These are phyloP conservation scores for Kalaharituber pfeilii DNA, from an alignment of 2,329 filamentous ascomycete genomes.

Conservation along the genomic window DNA sequence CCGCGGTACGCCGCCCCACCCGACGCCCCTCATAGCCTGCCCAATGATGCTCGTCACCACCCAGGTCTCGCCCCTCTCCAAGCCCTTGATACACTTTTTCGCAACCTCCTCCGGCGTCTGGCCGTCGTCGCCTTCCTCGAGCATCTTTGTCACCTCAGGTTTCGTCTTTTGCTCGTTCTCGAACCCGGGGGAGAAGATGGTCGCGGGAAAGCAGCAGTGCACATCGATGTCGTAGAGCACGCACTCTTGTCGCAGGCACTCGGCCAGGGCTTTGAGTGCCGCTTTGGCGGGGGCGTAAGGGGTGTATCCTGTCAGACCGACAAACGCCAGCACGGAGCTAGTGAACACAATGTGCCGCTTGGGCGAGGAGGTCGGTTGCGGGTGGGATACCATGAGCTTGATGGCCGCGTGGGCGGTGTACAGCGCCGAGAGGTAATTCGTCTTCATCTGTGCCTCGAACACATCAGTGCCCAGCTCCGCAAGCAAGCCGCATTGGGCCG, in stretches of 20 bases:
- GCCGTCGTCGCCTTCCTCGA: constrained; percentile 27
- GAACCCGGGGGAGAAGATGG: constrained; percentile 59
- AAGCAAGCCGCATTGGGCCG: constrained; percentile 23
- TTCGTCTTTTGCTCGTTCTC: constrained; percentile 32
- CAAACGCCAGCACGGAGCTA: constrained; percentile 56
- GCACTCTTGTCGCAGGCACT: constrained; percentile 68
- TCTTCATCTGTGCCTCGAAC: constrained; percentile 28
- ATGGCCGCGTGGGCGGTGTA: constrained; percentile 28
- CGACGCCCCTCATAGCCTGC: constrained; percentile 48
- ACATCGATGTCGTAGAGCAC: constrained; percentile 64
- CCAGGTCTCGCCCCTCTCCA: constrained; percentile 67
- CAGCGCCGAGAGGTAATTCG: constrained; percentile 29
- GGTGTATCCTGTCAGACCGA: constrained; percentile 62
- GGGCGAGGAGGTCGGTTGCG: constrained; percentile 31
- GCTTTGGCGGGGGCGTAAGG: constrained; percentile 74
- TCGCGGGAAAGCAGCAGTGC: constrained; percentile 68
- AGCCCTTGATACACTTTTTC: constrained; percentile 44
- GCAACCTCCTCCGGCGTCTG: constrained; percentile 60
- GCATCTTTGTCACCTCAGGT: constrained; percentile 27
- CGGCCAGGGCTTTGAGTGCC: constrained; percentile 65
- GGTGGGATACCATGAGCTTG: constrained; percentile 26
- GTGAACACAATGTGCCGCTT: constrained; percentile 73
- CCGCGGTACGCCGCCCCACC: constrained; percentile 38
- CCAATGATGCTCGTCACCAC: constrained; percentile 61
- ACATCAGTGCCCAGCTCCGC: constrained; percentile 26